A percentile compares a stretch with the other conserved stretches of the same genome.
Conservation (phyloP, 495 filamentous ascomycete species). For the Parachaetomium inaequale region DNA sequence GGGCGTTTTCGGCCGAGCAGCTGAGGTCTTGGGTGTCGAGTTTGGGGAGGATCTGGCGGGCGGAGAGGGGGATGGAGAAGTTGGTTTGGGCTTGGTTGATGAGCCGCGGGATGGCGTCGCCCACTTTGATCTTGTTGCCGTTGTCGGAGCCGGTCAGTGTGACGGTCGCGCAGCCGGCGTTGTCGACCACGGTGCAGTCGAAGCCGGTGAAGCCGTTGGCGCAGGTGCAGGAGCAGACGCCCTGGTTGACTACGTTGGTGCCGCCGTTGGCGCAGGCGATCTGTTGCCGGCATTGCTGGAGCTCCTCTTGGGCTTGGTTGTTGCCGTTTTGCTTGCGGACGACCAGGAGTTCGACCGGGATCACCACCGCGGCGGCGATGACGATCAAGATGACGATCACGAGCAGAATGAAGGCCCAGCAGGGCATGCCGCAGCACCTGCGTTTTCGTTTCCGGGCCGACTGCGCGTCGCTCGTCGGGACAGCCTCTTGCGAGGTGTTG, state of each 20-base stretch:
- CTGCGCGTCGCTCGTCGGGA: conserved; percentile 19
- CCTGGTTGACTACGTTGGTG: conserved; percentile 60
- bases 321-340: conserved; percentile 48
- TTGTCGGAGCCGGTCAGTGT: conserved; percentile 48
- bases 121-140: conserved; percentile 71
- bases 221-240: conserved; percentile 80
- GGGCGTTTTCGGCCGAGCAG: conserved; percentile 77
- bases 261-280: conserved; percentile 76
- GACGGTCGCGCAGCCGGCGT: conserved; percentile 69
- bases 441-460: conserved; percentile 28
- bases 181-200: conserved; percentile 58
- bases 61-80: conserved; percentile 71
- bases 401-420: conserved; percentile 72
- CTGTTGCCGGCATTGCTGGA: conserved; percentile 52
- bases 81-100: conserved; percentile 60
- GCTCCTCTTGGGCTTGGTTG: conserved; percentile 30
- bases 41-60: conserved; percentile 62
- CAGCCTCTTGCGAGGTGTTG: conserved; percentile 34
- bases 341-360: conserved; percentile 80
- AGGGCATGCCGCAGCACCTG: conserved; percentile 71
- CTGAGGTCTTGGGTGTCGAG: conserved; percentile 71
- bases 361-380: conserved; percentile 81
- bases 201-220: conserved; percentile 80
- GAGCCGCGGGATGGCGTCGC: conserved; percentile 69
- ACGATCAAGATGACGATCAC: conserved; percentile 65